Evolutionary conservation across 352 stramenopile genomes (phyloP), one percentile per base, ranked within the genome.

Genomic region (Phytophthora sp.): DNA sequence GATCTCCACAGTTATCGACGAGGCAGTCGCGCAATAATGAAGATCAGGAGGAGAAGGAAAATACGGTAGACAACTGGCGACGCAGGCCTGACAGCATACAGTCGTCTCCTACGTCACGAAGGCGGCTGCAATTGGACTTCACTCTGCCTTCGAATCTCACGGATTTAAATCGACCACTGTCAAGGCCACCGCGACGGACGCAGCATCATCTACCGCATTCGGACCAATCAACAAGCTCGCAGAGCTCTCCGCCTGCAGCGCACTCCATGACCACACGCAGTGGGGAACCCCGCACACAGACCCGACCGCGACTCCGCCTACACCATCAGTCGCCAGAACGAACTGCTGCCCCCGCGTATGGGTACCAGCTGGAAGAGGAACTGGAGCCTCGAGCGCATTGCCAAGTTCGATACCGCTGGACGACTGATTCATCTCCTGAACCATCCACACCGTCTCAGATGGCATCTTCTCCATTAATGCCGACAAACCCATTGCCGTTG

Each of bases 101-200:
- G 18, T 70, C 42, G n/a, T 49, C 42, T 42, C 49, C 54, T 57
- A 20, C 41, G 5, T 57, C 58, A 42, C 51, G 56, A 27, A 35
- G 71, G 20, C 71, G 73, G 7, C 66, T 80, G 16, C 73, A 84
- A 7, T 67, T 84, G 46, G 69, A 80, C 29, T 86, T 86, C 41
- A 46, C 47, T 18, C 57, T 73, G n/a, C 69, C 44, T 41, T 7
- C 49, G 15, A 29, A 52, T 29, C 24, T 58, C 13, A 57, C 31
- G 8, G 54, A 71, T 38, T 30, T 47, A 23, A 51, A 68, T 52
- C 54, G 38, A 33, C 29, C 61, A 47, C n/a, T 63, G 0, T 49
- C 59, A 51, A 66, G 38, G 53, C 31, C 65, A 23, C 20, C 41
- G 15, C 55, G 44, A 26, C 64, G 21, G 23, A 33, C 57, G 26